phyloP scores from a whole-genome alignment of 129 eudicot genomes.

The Artemisia argyi region DNA sequence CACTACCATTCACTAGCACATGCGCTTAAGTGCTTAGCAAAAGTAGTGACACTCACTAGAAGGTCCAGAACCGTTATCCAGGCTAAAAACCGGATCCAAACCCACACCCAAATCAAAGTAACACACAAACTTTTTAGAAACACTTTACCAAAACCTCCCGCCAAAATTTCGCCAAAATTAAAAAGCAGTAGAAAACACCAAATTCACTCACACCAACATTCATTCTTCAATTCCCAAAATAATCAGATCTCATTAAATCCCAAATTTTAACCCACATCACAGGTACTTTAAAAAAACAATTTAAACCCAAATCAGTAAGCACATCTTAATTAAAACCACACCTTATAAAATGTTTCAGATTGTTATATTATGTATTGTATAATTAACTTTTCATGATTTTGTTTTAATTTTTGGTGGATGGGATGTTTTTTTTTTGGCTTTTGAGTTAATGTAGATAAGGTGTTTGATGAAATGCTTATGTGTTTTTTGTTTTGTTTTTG shows the following conservation, averaged over 20 bases:
- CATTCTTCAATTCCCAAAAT: constrained; percentile 5
- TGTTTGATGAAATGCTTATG: constrained; percentile 59
- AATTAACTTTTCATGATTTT: no score
- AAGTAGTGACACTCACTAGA: no score
- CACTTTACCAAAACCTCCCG: neutral
- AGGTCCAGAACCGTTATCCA: no score
- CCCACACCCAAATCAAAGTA: no score
- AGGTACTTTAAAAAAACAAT: constrained; percentile 7
- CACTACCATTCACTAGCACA: no score
- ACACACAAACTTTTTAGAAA: no score
- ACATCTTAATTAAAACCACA: no score
- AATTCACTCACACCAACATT: neutral
- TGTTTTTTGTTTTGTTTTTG: neutral
- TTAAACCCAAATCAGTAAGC: no score
- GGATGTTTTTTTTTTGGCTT: neutral
- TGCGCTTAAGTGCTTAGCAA: no score
- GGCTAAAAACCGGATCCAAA: neutral
- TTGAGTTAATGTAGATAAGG: constrained; percentile 6
- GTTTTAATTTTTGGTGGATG: neutral
- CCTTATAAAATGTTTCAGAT: neutral
- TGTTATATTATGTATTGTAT: neutral
- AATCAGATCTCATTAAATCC: constrained; percentile 15
- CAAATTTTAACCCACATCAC: neutral
- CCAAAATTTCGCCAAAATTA: constrained; percentile 15
- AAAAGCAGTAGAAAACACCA: neutral